These are phyloP conservation scores for Ogataea angusta DNA, from an alignment of 805 yeast genomes.

Conservation along the genomic window DNA sequence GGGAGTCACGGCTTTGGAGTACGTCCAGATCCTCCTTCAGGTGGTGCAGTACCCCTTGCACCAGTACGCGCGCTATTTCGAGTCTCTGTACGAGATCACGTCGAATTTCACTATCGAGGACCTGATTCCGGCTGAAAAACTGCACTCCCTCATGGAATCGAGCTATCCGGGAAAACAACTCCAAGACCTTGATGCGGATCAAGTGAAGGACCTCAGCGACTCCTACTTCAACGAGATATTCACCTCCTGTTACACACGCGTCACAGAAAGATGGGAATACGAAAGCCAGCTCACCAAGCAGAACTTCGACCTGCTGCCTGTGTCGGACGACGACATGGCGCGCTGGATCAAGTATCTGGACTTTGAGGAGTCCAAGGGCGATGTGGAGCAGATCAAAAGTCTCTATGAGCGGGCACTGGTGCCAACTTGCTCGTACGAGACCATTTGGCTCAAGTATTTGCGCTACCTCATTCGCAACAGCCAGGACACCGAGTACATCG, in stretches of 20 bases:
- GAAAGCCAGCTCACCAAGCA: constrained; percentile 63
- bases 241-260: constrained; percentile 46
- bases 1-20: constrained; percentile 35
- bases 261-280: constrained; percentile 63
- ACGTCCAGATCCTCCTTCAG: constrained; percentile 41
- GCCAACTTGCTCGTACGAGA: constrained; percentile 58
- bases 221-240: constrained; percentile 43
- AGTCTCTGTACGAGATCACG: constrained; percentile 40
- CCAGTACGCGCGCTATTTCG: constrained; percentile 78
- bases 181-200: constrained; percentile 16
- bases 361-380: constrained; percentile 36
- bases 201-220: constrained; percentile 34
- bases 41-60: constrained; percentile 68
- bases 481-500: constrained; percentile 27
- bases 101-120: constrained; percentile 35
- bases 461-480: constrained; percentile 43
- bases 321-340: constrained; percentile 40
- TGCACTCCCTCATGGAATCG: constrained; percentile 29
- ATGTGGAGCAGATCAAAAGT: constrained; percentile 35
- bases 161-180: constrained; percentile 8
- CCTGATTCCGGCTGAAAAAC: constrained; percentile 27
- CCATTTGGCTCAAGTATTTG: constrained; percentile 67
- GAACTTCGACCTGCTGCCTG: constrained; percentile 49
- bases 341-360: constrained; percentile 66
- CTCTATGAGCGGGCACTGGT: constrained; percentile 73